Evolutionary conservation across 345 rosid genomes (phyloP).

Genomic region (Eucalyptus pauciflora): DNA sequence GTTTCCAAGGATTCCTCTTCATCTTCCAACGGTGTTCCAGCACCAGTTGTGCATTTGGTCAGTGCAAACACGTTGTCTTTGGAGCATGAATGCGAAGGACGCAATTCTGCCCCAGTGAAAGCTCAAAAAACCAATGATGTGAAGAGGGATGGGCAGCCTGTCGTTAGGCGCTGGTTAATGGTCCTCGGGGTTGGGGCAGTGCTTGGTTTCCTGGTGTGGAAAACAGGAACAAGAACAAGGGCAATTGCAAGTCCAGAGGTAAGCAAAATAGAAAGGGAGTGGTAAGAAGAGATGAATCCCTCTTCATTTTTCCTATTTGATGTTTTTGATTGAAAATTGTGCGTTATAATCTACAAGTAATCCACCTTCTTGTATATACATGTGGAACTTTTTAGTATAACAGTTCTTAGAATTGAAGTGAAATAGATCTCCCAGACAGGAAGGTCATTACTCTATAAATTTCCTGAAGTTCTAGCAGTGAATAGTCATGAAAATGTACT

Average conservation of each 20-base stretch:
- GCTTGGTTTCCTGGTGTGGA: not conserved
- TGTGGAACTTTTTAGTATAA: not conserved
- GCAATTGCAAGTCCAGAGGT: not conserved
- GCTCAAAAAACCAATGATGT: too few relatives aligned
- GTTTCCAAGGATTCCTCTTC: too few relatives aligned
- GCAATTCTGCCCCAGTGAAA: too few relatives aligned
- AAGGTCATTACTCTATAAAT: not conserved
- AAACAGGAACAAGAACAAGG: not conserved
- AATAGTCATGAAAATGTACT: not conserved
- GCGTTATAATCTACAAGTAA: not conserved
- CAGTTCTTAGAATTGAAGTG: not conserved
- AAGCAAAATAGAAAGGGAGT: not conserved
- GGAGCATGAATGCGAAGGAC: too few relatives aligned
- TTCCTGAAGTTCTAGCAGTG: not conserved
- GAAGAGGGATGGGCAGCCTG: too few relatives aligned
- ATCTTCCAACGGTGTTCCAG: too few relatives aligned
- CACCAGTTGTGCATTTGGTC: too few relatives aligned
- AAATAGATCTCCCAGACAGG: not conserved
- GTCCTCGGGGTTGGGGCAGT: too few relatives aligned
- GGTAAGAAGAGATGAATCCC: not conserved
- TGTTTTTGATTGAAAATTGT: not conserved
- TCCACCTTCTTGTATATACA: not conserved
- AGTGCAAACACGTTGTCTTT: too few relatives aligned
- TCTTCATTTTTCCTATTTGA: not conserved
- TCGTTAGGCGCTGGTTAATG: too few relatives aligned